A percentile compares a stretch with the other conserved stretches of the same genome.
Conservation (phyloP, 106 monocot species). For the Phalaenopsis aphrodite region DNA sequence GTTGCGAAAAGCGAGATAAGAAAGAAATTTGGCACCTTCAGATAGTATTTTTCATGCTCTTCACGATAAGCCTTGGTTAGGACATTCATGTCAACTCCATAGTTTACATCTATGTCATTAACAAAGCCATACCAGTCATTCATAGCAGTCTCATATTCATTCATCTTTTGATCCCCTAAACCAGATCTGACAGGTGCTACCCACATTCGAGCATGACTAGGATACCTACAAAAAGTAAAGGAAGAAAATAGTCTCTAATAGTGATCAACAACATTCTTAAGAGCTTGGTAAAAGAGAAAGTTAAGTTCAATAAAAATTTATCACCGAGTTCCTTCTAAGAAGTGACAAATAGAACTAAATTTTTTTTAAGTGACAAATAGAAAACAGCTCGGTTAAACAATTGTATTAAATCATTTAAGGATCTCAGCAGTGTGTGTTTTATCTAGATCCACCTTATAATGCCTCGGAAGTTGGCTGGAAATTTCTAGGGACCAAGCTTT, state of each 20-base stretch:
- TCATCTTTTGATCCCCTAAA: conserved; percentile 69
- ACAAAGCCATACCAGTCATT: conserved; percentile 75
- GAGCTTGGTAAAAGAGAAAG: neutral
- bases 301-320: conserved; percentile 2
- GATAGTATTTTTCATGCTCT: conserved; percentile 91
- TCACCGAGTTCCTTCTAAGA: neutral
- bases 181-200: conserved; percentile 84
- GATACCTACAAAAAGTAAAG: conserved; percentile 57
- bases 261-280: neutral
- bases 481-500: neutral
- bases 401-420: neutral
- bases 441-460: neutral
- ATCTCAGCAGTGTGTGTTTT: neutral
- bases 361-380: neutral
- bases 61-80: conserved; percentile 63
- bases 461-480: neutral
- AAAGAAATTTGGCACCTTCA: conserved; percentile 41
- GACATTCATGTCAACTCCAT: conserved; percentile 89
- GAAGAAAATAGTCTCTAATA: neutral
- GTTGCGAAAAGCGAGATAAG: neutral
- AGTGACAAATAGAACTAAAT: neutral
- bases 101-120: conserved; percentile 61
- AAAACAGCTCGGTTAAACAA: neutral
- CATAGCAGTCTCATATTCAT: conserved; percentile 74
- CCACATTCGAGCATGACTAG: conserved; percentile 99